Evolutionary conservation across 768 basidiomycete genomes (phyloP).

Genomic region (Podaxis sp.): DNA sequence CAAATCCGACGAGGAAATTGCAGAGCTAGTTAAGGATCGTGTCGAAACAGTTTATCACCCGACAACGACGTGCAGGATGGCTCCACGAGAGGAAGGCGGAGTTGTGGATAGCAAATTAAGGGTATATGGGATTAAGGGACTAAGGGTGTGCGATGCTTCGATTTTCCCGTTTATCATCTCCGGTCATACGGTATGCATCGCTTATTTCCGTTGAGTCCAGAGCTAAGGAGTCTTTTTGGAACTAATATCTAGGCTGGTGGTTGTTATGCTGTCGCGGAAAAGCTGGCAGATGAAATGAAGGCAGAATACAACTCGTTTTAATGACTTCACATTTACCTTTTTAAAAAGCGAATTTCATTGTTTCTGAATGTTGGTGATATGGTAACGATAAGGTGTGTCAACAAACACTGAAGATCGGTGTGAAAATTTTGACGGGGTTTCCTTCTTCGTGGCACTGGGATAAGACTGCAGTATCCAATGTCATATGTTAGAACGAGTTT

Average conservation of each 20-base stretch:
- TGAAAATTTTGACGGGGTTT: no score
- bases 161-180: conserved; percentile 45
- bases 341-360: no score
- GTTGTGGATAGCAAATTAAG: conserved; percentile 36
- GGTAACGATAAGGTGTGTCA: no score
- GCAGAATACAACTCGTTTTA: conserved; percentile 17
- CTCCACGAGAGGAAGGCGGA: conserved; percentile 35
- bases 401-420: no score
- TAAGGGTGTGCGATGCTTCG: conserved; percentile 49
- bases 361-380: no score
- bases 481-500: neutral
- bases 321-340: neutral
- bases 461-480: no score
- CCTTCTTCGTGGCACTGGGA: no score
- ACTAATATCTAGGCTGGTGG: conserved; percentile 24
- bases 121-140: conserved; percentile 39
- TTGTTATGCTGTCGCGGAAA: conserved; percentile 30
- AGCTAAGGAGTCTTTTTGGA: no score
- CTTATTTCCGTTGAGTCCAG: no score
- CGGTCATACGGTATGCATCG: conserved; percentile 42
- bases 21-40: conserved; percentile 37
- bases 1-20: conserved; percentile 41
- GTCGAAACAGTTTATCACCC: conserved; percentile 51
- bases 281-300: conserved; percentile 31
- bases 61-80: conserved; percentile 45